phyloP scores from a whole-genome alignment of 2,329 filamentous ascomycete species.

The Botrytis squamosa region DNA sequence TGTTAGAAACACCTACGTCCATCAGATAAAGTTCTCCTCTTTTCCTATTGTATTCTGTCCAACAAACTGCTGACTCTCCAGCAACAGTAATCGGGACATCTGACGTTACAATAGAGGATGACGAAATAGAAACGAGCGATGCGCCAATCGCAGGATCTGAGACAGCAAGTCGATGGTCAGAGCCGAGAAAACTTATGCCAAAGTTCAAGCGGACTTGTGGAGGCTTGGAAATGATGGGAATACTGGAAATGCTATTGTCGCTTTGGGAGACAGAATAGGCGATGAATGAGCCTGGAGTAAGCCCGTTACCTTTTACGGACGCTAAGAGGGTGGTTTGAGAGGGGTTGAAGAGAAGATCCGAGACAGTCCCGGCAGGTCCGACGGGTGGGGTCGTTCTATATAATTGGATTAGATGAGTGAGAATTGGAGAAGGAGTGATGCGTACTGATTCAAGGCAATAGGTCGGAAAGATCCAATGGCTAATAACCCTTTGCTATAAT shows the following conservation, averaged over 20 bases:
- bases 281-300: conserved; percentile 24
- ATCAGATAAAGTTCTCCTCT: conserved; percentile 23
- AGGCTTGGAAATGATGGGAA: conserved; percentile 20
- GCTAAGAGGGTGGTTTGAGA: conserved; percentile 52
- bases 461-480: conserved; percentile 46
- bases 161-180: conserved; percentile 21
- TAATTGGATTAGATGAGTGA: not conserved
- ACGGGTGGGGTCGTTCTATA: conserved; percentile 54
- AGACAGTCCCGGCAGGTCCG: conserved; percentile 57
- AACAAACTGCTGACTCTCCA: conserved; percentile 25
- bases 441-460: conserved; percentile 42
- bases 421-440: not conserved
- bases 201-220: conserved; percentile 24
- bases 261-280: conserved; percentile 21
- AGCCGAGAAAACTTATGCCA: conserved; percentile 24
- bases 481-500: conserved; percentile 41
- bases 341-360: conserved; percentile 57
- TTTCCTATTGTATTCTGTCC: conserved; percentile 24
- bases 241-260: conserved; percentile 18
- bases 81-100: conserved; percentile 19
- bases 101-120: conserved; percentile 4
- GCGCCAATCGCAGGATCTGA: conserved; percentile 26
- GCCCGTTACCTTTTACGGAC: conserved; percentile 59
- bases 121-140: conserved; percentile 22
- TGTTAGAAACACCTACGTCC: conserved; percentile 19